These are phyloP conservation scores for Colletotrichum sp. DNA, from an alignment of 2,329 filamentous ascomycete species.

Conservation along the genomic window DNA sequence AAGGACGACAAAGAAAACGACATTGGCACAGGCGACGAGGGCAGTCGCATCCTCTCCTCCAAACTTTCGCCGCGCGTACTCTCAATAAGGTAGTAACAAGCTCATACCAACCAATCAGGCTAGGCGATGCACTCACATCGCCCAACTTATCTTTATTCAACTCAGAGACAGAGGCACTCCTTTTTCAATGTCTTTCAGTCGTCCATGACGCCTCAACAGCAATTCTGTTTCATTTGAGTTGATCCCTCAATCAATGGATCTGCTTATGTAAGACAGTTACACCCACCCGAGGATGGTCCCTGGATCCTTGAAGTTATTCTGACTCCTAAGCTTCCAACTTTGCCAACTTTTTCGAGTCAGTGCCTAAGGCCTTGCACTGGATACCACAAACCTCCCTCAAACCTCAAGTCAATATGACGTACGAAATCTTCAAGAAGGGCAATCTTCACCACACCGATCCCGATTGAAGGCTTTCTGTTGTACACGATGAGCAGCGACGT, in stretches of 20 bases:
- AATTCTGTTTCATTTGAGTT: background rate
- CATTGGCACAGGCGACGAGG: no score
- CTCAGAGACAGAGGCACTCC: background rate
- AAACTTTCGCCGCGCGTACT: background rate
- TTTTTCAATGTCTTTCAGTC: background rate
- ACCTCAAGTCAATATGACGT: background rate
- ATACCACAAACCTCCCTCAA: background rate
- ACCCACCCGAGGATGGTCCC: background rate
- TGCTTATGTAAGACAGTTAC: background rate
- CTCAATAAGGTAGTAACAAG: no score
- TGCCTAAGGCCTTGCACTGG: background rate
- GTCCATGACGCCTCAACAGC: background rate
- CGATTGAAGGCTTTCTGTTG: background rate
- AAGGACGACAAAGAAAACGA: no score
- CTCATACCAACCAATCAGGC: background rate
- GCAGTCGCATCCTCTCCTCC: background rate
- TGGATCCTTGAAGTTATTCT: background rate
- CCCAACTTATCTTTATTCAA: rapidly evolving
- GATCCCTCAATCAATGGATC: rapidly evolving
- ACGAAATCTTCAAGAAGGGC: background rate
- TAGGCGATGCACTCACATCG: rapidly evolving
- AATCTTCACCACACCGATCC: background rate
- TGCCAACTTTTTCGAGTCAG: background rate
- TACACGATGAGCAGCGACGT: background rate
- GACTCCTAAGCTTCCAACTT: background rate